Base-by-base conservation (phyloP, 2,329 filamentous ascomycete species). In the Penicillium sp. region DNA sequence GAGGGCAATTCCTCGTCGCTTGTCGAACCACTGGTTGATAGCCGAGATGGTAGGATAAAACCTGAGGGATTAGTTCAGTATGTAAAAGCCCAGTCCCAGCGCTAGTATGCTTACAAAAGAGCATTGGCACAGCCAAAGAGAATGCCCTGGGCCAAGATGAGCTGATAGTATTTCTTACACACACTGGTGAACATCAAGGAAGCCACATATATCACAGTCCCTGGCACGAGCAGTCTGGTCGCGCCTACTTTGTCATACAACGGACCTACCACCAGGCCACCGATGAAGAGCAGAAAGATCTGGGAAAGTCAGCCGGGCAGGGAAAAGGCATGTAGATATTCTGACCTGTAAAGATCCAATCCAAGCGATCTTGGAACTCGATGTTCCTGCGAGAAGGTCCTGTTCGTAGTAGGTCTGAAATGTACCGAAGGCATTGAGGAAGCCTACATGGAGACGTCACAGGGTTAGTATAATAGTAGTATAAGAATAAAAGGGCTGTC, bases 1-100 rank as follows among this genome's bases (percentile, higher is more conserved):
- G 24, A 84, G 73, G 3, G 81, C 82, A 38, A 86, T 67, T 1
- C 76, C 74, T 18, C 79, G 72, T 52, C 73, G 76, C 43, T 72
- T 75, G 26, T 72, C 71, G 62, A 86, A 86, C 62, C 86, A 87
- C 2, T 83, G 83, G 20, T 16, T 23, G 7, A 28, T 21, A 5
- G 45, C 26, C 8, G 26, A 4, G 4, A 28, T 11, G 83, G 79
- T 28, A 28, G 26, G 26, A 28, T 28, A 28, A 8, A 28, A 28
- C 8, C 26, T 28, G 26, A 28, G 26, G 26, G 4, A 5, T 4
- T 28, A 5, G 4, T 4, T 28, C 8, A 28, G 26, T 28, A 28
- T 28, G 26, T 5, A 5, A 28, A 28, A 8, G 8, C 26, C 26
- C 8, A 28, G 26, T 8, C 26, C 8, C 26, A 28, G 26, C 4